Percentiles rank a stretch among this genome's conserved stretches.
Evolutionary conservation across 2,329 filamentous ascomycete species (phyloP).

Genomic region (Hypoxylon sp.): DNA sequence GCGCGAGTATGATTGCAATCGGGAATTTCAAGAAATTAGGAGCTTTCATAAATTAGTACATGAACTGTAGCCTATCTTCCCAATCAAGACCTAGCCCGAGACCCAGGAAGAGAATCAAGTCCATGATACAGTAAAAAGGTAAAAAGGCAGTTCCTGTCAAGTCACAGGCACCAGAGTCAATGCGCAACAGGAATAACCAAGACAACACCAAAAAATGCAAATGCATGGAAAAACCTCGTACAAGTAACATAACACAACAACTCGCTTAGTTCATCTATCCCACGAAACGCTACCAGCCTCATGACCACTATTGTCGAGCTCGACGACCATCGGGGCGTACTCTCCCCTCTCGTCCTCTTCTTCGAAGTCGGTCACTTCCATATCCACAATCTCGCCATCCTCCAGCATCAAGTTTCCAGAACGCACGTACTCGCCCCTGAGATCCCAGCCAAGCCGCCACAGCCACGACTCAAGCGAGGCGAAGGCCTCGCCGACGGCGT

Average conservation of each 20-base stretch:
- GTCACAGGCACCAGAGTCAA: background rate
- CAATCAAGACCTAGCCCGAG: background rate
- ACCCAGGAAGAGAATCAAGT: background rate
- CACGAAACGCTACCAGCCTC: slow-evolving; percentile 69
- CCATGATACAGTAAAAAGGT: background rate
- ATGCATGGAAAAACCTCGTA: background rate
- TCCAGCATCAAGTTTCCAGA: slow-evolving; percentile 66
- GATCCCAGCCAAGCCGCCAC: slow-evolving; percentile 68
- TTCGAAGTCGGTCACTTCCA: slow-evolving; percentile 65
- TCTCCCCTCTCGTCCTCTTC: slow-evolving; percentile 69
- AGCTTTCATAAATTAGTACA: background rate
- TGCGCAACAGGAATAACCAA: slow-evolving; percentile 4
- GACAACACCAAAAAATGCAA: slow-evolving; percentile 9
- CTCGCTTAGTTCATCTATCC: slow-evolving; percentile 46
- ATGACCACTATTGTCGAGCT: slow-evolving; percentile 66
- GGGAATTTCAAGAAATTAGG: background rate
- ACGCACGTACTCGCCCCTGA: slow-evolving; percentile 65
- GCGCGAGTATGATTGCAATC: background rate
- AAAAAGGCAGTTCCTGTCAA: background rate
- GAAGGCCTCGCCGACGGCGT: slow-evolving; percentile 64
- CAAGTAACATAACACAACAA: background rate
- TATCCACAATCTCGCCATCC: slow-evolving; percentile 65
- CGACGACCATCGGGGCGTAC: slow-evolving; percentile 67
- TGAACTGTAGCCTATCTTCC: background rate
- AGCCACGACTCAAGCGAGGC: slow-evolving; percentile 64